Base-by-base conservation (phyloP, 345 rosid genomes). In the Lenwebbia sp. region DNA sequence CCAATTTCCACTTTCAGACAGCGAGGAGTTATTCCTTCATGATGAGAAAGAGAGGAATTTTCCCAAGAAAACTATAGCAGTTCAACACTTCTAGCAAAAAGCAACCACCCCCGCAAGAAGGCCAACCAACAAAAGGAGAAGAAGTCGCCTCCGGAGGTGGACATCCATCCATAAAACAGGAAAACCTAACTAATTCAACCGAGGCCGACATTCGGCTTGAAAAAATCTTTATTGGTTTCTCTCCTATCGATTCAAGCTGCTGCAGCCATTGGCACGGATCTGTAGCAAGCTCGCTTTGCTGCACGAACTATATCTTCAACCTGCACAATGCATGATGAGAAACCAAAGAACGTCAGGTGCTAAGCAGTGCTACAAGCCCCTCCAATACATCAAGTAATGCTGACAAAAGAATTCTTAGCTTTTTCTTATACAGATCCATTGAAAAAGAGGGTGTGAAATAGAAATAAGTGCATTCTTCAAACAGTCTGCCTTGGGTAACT, bases 241-340 rank as follows among this genome's bases (percentile, higher is more conserved):
- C 54, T 19, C 50, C 25, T 3, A n/a, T 83, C 56, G 5, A 49
- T 74, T 86, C 78, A 88, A 76, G 87, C 84, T 8, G 86, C 54
- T 28, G 88, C 85, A 58, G 83, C 87, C 86, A 56, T 74, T 75
- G 88, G 87, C n/a, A 83, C 90, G 62, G 96, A 90, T 90, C 96
- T 91, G 89, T 91, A 93, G 92, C 98, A 93, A 86, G 95, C 92
- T 89, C 98, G 94, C 90, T 92, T 93, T 82, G 96, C 95, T 41
- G 95, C 98, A 89, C 94, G 94, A 30, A 94, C 93, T 55, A 95
- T 94, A 86, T 94, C 97, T 87, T 94, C 96, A 82, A 94, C 88
- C 98, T 95, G 91, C 87, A 87, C 41, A 75, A 55, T 37, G 76
- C 53, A 82, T 10, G 5, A 54, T 25, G 28, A 33, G 75, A 86